Conservation (phyloP, 2,329 filamentous ascomycete genomes). For the Ceratocystis albifundus region DNA sequence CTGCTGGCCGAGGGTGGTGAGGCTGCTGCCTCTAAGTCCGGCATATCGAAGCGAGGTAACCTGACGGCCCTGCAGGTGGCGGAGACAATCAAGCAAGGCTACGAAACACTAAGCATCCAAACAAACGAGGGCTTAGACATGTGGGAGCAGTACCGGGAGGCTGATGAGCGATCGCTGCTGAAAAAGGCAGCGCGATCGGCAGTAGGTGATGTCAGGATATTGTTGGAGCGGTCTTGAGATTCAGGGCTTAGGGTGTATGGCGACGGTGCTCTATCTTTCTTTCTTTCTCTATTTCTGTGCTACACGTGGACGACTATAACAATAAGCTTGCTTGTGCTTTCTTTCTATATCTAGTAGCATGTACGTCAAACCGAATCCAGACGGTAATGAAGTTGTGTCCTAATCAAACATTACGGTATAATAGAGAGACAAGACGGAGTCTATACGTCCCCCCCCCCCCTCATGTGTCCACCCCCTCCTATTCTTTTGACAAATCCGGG, state of each 20-base stretch:
- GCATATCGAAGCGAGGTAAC: neutral
- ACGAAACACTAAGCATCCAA: constrained; percentile 87
- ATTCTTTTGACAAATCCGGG: constrained; percentile 44
- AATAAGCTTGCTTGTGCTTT: neutral
- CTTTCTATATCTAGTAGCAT: neutral
- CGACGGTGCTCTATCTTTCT: too few relatives aligned
- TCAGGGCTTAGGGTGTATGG: neutral
- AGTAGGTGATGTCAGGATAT: constrained; percentile 42
- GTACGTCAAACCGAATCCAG: too few relatives aligned
- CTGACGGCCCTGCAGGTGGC: constrained; percentile 75
- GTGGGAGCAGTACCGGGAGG: constrained; percentile 79
- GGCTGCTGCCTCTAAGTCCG: constrained; percentile 18
- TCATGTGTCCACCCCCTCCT: neutral
- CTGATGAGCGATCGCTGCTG: constrained; percentile 68
- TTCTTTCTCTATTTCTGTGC: neutral
- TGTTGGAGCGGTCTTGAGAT: constrained; percentile 1
- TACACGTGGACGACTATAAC: neutral
- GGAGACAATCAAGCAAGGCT: constrained; percentile 88
- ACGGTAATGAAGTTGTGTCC: too few relatives aligned
- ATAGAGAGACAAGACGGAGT: neutral
- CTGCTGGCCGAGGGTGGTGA: constrained; percentile 52
- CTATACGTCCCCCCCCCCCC: too few relatives aligned
- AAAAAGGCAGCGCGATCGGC: constrained; percentile 78
- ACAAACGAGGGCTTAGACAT: constrained; percentile 74
- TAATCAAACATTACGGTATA: too few relatives aligned